Conservation (phyloP, 2,329 filamentous ascomycete genomes). For the Epichloe sibirici region DNA sequence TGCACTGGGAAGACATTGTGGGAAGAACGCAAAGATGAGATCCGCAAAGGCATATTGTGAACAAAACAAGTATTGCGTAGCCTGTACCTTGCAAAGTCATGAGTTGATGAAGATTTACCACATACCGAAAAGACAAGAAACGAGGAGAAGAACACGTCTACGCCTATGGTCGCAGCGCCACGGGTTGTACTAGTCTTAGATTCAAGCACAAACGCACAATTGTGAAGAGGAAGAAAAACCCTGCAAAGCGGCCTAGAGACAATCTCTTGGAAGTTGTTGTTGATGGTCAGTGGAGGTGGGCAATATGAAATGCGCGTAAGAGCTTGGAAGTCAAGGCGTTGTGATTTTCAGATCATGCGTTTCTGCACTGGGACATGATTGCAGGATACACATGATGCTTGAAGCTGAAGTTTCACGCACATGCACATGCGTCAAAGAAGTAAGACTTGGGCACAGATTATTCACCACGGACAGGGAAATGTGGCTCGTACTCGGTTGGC, state of each 20-base stretch:
- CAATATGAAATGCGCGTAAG: neutral
- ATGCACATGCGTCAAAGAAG: too few species aligned
- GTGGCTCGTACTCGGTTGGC: too few species aligned
- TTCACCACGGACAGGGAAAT: too few species aligned
- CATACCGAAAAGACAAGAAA: neutral
- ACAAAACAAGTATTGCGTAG: neutral
- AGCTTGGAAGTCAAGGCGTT: neutral
- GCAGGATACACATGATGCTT: too few species aligned
- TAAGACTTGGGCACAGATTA: too few species aligned
- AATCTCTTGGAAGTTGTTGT: neutral
- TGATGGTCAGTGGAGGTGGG: neutral
- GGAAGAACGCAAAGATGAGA: constrained; percentile 89
- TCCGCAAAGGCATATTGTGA: constrained; percentile 81
- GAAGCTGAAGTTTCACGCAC: too few species aligned
- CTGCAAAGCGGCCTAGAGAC: neutral
- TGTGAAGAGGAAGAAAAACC: neutral
- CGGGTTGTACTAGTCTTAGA: neutral
- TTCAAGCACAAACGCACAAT: neutral
- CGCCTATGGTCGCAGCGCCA: neutral
- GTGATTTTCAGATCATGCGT: neutral
- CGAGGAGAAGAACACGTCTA: neutral
- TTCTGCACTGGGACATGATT: too few species aligned
- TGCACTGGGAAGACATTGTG: constrained; percentile 97
- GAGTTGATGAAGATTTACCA: neutral
- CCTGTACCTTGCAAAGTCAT: neutral